Evolutionary conservation across 495 filamentous ascomycete genomes (phyloP).

Genomic region (Mycothermus thermophilus): DNA sequence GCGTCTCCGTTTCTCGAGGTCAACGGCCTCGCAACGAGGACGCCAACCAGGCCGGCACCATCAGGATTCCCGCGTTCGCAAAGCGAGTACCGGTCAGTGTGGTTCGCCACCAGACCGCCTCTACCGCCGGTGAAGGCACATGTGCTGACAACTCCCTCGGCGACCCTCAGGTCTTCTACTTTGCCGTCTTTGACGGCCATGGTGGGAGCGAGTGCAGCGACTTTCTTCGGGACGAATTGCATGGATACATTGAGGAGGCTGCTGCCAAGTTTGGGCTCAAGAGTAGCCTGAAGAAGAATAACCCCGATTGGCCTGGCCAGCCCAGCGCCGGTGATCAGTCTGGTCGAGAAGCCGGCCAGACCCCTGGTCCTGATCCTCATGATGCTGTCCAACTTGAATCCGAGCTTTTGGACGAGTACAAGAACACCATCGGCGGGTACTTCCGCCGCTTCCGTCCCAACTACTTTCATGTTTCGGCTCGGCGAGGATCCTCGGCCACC

Average conservation of each 20-base stretch:
- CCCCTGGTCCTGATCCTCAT: conserved; percentile 32
- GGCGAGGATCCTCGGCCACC: too few species aligned
- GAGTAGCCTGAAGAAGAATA: conserved; percentile 45
- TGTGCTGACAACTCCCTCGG: conserved; percentile 62
- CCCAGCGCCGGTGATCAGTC: too few species aligned
- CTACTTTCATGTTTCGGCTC: too few species aligned
- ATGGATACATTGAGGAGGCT: conserved; percentile 75
- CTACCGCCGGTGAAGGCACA: conserved; percentile 38
- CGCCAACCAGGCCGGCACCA: conserved; percentile 84
- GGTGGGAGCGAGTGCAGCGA: conserved; percentile 80
- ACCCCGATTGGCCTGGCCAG: conserved; percentile 3
- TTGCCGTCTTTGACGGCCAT: conserved; percentile 91
- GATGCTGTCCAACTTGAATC: conserved; percentile 50
- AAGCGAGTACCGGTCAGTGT: conserved; percentile 62
- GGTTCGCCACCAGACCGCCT: conserved; percentile 30
- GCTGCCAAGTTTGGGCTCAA: conserved; percentile 57
- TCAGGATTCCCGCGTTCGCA: conserved; percentile 84
- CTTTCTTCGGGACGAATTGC: conserved; percentile 71
- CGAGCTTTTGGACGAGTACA: conserved; percentile 62
- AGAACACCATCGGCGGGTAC: conserved; percentile 77
- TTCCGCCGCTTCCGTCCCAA: conserved; percentile 77
- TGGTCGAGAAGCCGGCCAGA: too few species aligned
- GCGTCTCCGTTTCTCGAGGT: conserved; percentile 63
- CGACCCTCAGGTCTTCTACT: conserved; percentile 94
- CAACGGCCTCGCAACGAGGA: conserved; percentile 84